These are phyloP conservation scores for Aulographum hederae DNA, from an alignment of 2,329 filamentous ascomycete species.

Conservation along the genomic window DNA sequence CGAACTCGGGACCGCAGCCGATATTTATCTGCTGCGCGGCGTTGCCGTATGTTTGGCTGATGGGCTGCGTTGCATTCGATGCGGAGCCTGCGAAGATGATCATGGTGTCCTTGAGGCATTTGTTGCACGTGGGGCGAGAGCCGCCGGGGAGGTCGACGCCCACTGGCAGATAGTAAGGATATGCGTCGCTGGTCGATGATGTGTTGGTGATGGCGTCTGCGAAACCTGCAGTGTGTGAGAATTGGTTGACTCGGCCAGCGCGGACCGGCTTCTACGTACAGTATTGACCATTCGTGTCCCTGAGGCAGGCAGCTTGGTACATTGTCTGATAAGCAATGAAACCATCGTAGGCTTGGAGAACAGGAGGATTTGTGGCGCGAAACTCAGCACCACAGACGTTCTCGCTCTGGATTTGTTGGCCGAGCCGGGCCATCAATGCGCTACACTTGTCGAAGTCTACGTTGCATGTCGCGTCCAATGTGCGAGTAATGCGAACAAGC, in stretches of 20 bases:
- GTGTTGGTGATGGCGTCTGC: slow-evolving; percentile 67
- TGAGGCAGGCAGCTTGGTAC: slow-evolving; percentile 66
- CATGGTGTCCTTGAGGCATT: slow-evolving; percentile 69
- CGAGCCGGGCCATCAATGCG: slow-evolving; percentile 43
- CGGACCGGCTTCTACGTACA: slow-evolving; percentile 34
- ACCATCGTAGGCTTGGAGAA: slow-evolving; percentile 57
- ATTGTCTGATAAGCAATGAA: slow-evolving; percentile 60
- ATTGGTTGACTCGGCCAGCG: neutral
- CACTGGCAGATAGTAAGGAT: slow-evolving; percentile 73
- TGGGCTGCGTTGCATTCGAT: slow-evolving; percentile 42
- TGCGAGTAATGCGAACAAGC: slow-evolving; percentile 51
- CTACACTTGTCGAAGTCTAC: slow-evolving; percentile 49
- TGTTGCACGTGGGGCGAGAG: slow-evolving; percentile 53
- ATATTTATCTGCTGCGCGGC: slow-evolving; percentile 61
- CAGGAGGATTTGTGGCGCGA: slow-evolving; percentile 44
- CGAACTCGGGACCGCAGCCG: slow-evolving; percentile 37
- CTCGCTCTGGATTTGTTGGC: slow-evolving; percentile 41
- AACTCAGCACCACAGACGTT: slow-evolving; percentile 58
- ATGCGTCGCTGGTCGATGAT: slow-evolving; percentile 50
- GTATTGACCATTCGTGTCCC: slow-evolving; percentile 41
- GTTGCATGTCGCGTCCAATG: slow-evolving; percentile 62
- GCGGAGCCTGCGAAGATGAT: slow-evolving; percentile 55
- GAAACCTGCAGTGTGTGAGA: slow-evolving; percentile 30
- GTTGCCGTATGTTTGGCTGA: slow-evolving; percentile 48
- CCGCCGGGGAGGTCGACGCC: slow-evolving; percentile 51